Conservation (phyloP, 108 stramenopile species). For the Mayamaea pseudoterrestris region DNA sequence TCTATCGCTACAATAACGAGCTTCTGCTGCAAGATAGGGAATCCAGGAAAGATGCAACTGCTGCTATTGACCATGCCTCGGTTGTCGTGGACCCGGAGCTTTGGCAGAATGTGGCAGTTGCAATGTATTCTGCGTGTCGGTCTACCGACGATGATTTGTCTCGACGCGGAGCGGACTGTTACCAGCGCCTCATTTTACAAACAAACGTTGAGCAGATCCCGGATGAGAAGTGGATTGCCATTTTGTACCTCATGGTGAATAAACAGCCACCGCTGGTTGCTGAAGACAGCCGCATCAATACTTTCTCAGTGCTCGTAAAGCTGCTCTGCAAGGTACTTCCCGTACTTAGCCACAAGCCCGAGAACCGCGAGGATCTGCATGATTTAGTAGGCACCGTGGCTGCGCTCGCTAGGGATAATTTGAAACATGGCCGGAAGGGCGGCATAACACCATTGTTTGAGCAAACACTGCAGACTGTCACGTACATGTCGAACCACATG, state of each 20-base stretch:
- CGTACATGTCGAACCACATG: slow-evolving; percentile 51
- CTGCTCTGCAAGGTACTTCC: slow-evolving; percentile 36
- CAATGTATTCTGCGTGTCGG: slow-evolving; percentile 50
- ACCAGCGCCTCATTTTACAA: slow-evolving; percentile 39
- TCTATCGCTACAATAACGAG: slow-evolving; percentile 38
- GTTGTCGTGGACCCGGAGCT: slow-evolving; percentile 45
- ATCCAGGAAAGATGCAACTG: slow-evolving; percentile 8
- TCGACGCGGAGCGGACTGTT: slow-evolving; percentile 42
- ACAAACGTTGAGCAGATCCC: slow-evolving; percentile 46
- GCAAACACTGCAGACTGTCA: slow-evolving; percentile 54
- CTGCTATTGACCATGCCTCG: not conserved
- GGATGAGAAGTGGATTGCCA: slow-evolving; percentile 48
- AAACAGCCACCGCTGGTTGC: slow-evolving; percentile 36
- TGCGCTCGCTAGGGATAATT: slow-evolving; percentile 39
- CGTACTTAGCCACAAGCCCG: slow-evolving; percentile 23
- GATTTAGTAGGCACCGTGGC: slow-evolving; percentile 43
- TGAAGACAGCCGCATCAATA: slow-evolving; percentile 33
- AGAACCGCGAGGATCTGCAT: slow-evolving; percentile 51
- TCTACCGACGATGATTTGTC: slow-evolving; percentile 31
- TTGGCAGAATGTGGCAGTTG: slow-evolving; percentile 38
- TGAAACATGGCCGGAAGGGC: slow-evolving; percentile 32
- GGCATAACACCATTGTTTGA: slow-evolving; percentile 41
- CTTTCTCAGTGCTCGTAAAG: slow-evolving; percentile 43
- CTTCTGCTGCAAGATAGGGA: slow-evolving; percentile 11
- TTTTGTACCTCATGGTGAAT: slow-evolving; percentile 42